A percentile compares a stretch with the other conserved stretches of the same genome.
Evolutionary conservation across 148 eudicot species (phyloP).

Genomic region (Oxyria digyna): DNA sequence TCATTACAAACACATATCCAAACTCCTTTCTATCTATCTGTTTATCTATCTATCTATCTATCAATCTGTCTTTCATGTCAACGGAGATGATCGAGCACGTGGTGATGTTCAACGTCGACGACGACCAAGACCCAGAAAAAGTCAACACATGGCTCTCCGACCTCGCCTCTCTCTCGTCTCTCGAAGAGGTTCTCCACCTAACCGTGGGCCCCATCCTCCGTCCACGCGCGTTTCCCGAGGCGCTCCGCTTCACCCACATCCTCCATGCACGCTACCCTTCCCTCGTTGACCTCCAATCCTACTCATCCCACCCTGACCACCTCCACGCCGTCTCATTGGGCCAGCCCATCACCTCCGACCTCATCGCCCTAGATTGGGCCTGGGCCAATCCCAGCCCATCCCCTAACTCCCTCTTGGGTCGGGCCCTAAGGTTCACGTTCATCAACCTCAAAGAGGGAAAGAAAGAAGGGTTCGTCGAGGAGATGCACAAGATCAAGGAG

Average conservation of each 20-base stretch:
- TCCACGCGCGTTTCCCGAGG: slow-evolving; percentile 12
- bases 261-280: slow-evolving; percentile 25
- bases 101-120: slow-evolving; percentile 23
- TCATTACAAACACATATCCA: neutral
- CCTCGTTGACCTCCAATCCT: slow-evolving; percentile 3
- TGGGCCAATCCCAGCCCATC: neutral
- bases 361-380: slow-evolving; percentile 18
- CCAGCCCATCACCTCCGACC: slow-evolving; percentile 13
- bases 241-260: slow-evolving; percentile 23
- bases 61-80: neutral
- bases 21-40: neutral
- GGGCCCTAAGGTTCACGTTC: slow-evolving; percentile 19
- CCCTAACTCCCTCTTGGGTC: slow-evolving; percentile 16
- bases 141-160: slow-evolving; percentile 16
- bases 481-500: slow-evolving; percentile 9
- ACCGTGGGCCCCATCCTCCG: slow-evolving; percentile 33
- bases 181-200: slow-evolving; percentile 12
- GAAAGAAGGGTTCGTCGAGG: slow-evolving; percentile 12
- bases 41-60: neutral
- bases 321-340: slow-evolving; percentile 8
- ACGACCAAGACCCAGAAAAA: slow-evolving; percentile 11
- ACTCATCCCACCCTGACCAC: slow-evolving; percentile 9
- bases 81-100: slow-evolving; percentile 21
- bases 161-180: slow-evolving; percentile 14
- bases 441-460: neutral